These are phyloP conservation scores for Tuber calosporum DNA, from an alignment of 495 filamentous ascomycete species.

Conservation along the genomic window DNA sequence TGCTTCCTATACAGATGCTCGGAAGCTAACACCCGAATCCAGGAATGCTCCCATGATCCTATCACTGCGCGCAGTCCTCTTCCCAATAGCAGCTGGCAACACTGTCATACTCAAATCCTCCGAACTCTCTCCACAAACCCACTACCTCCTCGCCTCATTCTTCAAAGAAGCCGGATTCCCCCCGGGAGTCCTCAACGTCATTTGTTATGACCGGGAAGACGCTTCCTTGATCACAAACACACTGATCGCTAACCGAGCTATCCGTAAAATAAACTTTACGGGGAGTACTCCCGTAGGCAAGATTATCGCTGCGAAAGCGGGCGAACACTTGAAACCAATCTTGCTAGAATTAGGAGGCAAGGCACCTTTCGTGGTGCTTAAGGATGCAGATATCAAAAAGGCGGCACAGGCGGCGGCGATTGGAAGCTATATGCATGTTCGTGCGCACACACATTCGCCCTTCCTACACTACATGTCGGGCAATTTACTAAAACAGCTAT, in stretches of 20 bases:
- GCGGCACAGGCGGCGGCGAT: constrained; percentile 51
- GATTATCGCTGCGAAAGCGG: constrained; percentile 54
- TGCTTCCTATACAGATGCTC: not conserved
- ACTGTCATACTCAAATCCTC: constrained; percentile 69
- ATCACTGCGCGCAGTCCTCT: constrained; percentile 58
- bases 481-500: not conserved
- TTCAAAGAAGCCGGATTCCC: constrained; percentile 68
- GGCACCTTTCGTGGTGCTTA: constrained; percentile 56
- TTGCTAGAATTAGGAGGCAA: constrained; percentile 65
- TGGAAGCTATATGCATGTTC: constrained; percentile 51
- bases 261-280: constrained; percentile 65
- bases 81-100: constrained; percentile 75
- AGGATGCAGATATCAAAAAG: constrained; percentile 57
- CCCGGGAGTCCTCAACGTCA: constrained; percentile 53
- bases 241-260: constrained; percentile 51
- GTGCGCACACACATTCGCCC: not conserved
- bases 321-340: constrained; percentile 60
- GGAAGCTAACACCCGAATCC: constrained; percentile 9
- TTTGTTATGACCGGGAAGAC: constrained; percentile 50
- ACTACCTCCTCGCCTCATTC: constrained; percentile 62
- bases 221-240: constrained; percentile 51
- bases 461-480: not conserved
- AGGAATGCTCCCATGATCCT: constrained; percentile 73
- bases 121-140: constrained; percentile 67
- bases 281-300: constrained; percentile 55